Conservation (phyloP, 2,329 filamentous ascomycete species). For the Gnomoniopsis smithogilvyi region DNA sequence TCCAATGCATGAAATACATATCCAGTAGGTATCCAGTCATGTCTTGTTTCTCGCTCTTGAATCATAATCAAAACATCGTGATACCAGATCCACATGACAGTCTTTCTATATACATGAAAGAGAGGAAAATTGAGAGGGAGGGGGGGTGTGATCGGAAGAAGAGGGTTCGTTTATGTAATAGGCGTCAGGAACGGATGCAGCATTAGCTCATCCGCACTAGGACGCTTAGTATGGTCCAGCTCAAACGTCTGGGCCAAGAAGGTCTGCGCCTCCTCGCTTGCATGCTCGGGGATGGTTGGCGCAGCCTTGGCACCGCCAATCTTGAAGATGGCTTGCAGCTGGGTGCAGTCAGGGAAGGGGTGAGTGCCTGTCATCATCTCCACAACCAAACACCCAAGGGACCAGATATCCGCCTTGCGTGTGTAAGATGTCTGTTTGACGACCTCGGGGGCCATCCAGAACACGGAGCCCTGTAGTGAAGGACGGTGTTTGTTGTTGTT, state of each 20-base stretch:
- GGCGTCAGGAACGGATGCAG: slow-evolving; percentile 77
- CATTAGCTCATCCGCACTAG: slow-evolving; percentile 87
- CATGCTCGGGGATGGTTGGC: slow-evolving; percentile 83
- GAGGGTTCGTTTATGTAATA: slow-evolving; percentile 51
- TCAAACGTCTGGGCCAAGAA: slow-evolving; percentile 92
- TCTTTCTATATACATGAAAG: background rate
- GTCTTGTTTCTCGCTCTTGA: background rate
- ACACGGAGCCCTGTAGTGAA: slow-evolving; percentile 93
- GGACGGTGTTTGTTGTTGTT: slow-evolving; percentile 66
- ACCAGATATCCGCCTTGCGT: slow-evolving; percentile 98
- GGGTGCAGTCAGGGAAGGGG: slow-evolving; percentile 94
- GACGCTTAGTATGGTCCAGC: slow-evolving; percentile 88
- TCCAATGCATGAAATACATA: background rate
- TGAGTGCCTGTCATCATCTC: background rate
- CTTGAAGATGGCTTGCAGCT: slow-evolving; percentile 97
- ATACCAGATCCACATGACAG: background rate
- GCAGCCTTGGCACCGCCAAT: slow-evolving; percentile 86
- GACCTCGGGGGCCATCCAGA: slow-evolving; percentile 99
- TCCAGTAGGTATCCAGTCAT: background rate
- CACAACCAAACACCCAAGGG: slow-evolving; percentile 32
- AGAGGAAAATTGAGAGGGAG: background rate
- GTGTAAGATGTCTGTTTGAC: slow-evolving; percentile 98
- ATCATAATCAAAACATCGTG: background rate
- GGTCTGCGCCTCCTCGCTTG: slow-evolving; percentile 76
- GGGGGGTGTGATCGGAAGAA: background rate